Evolutionary conservation across 495 filamentous ascomycete species (phyloP).

Genomic region (Glarea lozoyensis): DNA sequence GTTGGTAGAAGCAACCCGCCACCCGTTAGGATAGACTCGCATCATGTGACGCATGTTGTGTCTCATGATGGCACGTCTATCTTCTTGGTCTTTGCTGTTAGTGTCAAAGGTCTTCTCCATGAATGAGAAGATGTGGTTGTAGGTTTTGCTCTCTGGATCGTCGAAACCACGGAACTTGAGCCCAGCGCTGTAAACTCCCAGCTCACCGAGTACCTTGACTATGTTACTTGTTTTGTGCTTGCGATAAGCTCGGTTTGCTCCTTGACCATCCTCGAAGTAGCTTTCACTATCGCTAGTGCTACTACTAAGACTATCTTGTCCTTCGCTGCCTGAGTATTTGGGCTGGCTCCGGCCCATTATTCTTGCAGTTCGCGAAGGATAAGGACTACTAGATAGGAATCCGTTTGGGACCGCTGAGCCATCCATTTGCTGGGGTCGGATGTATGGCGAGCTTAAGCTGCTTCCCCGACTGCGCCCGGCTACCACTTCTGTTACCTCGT

Average conservation of each 20-base stretch:
- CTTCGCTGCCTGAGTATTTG: conserved; percentile 20
- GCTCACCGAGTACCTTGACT: conserved; percentile 66
- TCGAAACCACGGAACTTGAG: conserved; percentile 72
- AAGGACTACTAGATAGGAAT: conserved; percentile 49
- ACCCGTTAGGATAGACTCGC: conserved; percentile 80
- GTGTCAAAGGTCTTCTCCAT: conserved; percentile 75
- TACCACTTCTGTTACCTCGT: conserved; percentile 28
- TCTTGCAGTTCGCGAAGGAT: conserved; percentile 19
- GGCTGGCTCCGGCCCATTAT: conserved; percentile 9
- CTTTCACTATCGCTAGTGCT: conserved; percentile 51
- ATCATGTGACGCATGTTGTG: conserved; percentile 92
- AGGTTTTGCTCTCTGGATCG: conserved; percentile 64
- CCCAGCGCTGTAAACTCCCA: conserved; percentile 84
- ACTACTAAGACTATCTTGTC: conserved; percentile 39
- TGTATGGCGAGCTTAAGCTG: conserved; percentile 70
- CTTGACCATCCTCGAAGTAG: conserved; percentile 38
- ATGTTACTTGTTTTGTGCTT: conserved; percentile 78
- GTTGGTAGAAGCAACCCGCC: conserved; percentile 52
- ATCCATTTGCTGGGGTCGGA: conserved; percentile 48
- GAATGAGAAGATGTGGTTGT: conserved; percentile 92
- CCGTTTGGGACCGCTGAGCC: conserved; percentile 41
- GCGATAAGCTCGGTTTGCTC: conserved; percentile 37
- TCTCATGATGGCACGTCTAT: conserved; percentile 64
- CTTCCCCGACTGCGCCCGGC: conserved; percentile 57
- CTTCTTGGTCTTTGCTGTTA: conserved; percentile 59